Conservation (phyloP, 768 basidiomycete species). For the Tricholoma hemisulphureum region DNA sequence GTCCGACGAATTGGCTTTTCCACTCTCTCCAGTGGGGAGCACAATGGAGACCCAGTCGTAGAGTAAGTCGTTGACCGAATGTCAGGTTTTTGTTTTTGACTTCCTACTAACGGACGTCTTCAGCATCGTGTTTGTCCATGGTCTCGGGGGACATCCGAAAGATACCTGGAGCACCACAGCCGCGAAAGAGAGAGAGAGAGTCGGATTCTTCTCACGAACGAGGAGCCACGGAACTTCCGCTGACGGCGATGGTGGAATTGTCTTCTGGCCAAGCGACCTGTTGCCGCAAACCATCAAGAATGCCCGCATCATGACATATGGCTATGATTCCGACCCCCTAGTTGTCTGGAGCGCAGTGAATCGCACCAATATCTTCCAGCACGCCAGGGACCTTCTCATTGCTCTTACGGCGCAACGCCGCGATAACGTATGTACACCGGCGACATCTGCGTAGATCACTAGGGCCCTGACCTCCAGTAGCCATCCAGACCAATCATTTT, state of each 20-base stretch:
- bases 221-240: neutral
- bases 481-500: neutral
- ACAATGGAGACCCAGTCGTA: neutral
- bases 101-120: neutral
- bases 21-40: neutral
- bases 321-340: neutral
- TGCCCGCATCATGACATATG: neutral
- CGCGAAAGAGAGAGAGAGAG: neutral
- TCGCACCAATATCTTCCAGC: neutral
- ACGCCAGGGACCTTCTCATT: neutral
- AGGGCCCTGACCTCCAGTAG: neutral
- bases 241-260: neutral
- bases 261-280: neutral
- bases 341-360: neutral
- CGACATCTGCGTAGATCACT: neutral
- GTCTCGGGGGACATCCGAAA: neutral
- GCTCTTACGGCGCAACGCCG: neutral
- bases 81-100: no score
- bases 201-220: neutral
- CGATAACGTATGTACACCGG: neutral
- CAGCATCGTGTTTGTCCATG: neutral
- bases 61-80: neutral
- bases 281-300: neutral
- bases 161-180: neutral
- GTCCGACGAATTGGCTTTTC: neutral